A percentile compares a stretch with the other conserved stretches of the same genome.
Conservation (phyloP, 495 filamentous ascomycete genomes). For the Rostrohypoxylon terebratum region DNA sequence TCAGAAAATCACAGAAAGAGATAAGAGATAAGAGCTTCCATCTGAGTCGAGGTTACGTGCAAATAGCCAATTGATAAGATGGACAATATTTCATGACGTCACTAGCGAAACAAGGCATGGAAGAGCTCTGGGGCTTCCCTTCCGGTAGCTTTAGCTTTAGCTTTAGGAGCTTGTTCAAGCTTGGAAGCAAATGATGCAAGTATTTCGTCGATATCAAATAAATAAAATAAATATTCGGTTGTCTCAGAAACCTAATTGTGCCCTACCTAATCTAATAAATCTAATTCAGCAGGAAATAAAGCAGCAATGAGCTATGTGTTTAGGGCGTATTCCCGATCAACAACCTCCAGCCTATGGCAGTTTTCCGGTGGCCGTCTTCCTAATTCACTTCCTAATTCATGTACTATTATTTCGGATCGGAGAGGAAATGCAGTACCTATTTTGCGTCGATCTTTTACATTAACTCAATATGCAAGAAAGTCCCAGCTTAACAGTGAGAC, state of each 20-base stretch:
- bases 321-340: constrained; percentile 44
- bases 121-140: constrained; percentile 2
- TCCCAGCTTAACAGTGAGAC: constrained; percentile 44
- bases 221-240: not conserved
- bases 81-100: constrained; percentile 28
- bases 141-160: constrained; percentile 2
- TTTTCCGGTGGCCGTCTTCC: constrained; percentile 25
- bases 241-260: not conserved
- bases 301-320: constrained; percentile 50
- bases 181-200: not conserved
- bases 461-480: constrained; percentile 20
- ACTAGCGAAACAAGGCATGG: constrained; percentile 17
- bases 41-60: constrained; percentile 12
- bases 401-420: not conserved
- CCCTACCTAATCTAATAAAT: not conserved
- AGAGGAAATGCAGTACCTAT: constrained; percentile 1
- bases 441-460: constrained; percentile 20
- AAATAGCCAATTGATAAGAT: not conserved
- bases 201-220: constrained; percentile 4
- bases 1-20: too few species aligned
- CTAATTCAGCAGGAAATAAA: constrained; percentile 27
- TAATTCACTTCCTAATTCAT: constrained; percentile 15
- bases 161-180: constrained; percentile 22
- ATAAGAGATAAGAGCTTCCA: not conserved
- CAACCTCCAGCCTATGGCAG: constrained; percentile 38